Percentiles rank a stretch among this genome's conserved stretches.
phyloP scores from a whole-genome alignment of 1,284 basidiomycete species.

The Cutaneotrichosporon cyanovorans region DNA sequence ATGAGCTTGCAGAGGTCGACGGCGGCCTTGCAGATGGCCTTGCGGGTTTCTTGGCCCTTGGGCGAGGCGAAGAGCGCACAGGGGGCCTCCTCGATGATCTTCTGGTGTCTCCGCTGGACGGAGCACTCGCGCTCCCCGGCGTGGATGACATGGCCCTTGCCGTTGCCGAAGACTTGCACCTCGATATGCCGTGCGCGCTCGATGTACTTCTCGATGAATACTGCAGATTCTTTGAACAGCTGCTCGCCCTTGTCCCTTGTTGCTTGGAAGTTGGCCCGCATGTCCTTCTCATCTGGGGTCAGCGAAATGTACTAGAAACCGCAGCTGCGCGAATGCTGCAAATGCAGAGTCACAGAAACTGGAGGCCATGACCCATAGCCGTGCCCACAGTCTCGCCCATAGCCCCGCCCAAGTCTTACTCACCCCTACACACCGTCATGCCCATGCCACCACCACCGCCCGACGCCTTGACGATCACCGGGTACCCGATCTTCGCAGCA shows the following conservation, averaged over 20 bases:
- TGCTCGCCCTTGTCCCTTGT: conserved; percentile 41
- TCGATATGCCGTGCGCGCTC: conserved; percentile 57
- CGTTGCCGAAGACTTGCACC: conserved; percentile 65
- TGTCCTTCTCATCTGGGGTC: conserved; percentile 41
- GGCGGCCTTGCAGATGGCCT: conserved; percentile 53
- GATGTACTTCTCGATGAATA: conserved; percentile 61
- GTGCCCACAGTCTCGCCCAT: too few relatives aligned
- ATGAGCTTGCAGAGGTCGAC: conserved; percentile 52
- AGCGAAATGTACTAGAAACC: too few relatives aligned
- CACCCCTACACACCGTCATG: conserved; percentile 54
- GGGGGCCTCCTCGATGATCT: conserved; percentile 60
- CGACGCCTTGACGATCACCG: conserved; percentile 54
- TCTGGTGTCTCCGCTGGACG: conserved; percentile 64
- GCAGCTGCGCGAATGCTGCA: too few relatives aligned
- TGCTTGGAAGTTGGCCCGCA: conserved; percentile 46
- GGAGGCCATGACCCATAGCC: too few relatives aligned
- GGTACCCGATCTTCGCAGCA: conserved; percentile 52
- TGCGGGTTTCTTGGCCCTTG: conserved; percentile 40
- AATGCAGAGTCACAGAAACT: too few relatives aligned
- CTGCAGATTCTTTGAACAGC: conserved; percentile 53
- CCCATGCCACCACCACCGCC: conserved; percentile 68
- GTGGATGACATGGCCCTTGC: conserved; percentile 53
- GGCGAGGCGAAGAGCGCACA: conserved; percentile 49
- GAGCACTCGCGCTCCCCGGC: conserved; percentile 66
- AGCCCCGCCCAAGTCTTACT: conserved; percentile 30